phyloP scores from a whole-genome alignment of 768 basidiomycete genomes.

The Mycena crocata region DNA sequence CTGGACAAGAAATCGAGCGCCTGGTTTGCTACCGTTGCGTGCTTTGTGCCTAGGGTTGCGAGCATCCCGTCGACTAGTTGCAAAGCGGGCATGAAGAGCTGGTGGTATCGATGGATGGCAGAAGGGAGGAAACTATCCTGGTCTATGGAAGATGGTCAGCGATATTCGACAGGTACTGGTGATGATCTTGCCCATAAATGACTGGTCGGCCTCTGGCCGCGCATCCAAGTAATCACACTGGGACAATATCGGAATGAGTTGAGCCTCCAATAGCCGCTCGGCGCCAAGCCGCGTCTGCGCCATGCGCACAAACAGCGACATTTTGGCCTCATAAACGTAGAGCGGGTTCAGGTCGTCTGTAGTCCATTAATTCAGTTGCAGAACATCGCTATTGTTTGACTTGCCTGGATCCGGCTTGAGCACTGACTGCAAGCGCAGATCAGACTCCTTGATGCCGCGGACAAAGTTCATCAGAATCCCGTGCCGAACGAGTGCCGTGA shows the following conservation, averaged over 20 bases:
- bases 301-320: constrained; percentile 89
- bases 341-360: constrained; percentile 89
- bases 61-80: constrained; percentile 85
- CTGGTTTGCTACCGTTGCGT: constrained; percentile 78
- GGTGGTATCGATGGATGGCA: constrained; percentile 90
- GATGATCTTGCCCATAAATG: constrained; percentile 74
- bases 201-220: constrained; percentile 84
- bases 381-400: not conserved
- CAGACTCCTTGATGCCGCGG: constrained; percentile 85
- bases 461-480: constrained; percentile 89
- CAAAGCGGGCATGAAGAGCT: constrained; percentile 86
- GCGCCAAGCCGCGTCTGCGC: constrained; percentile 87
- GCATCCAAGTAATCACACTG: constrained; percentile 91
- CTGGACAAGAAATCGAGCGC: constrained; percentile 83
- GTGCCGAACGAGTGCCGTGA: constrained; percentile 70
- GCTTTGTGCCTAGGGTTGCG: constrained; percentile 78
- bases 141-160: constrained; percentile 58
- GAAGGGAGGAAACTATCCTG: constrained; percentile 89
- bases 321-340: constrained; percentile 95
- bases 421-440: constrained; percentile 76
- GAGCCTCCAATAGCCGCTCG: constrained; percentile 84
- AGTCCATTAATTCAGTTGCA: constrained; percentile 3
- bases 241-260: constrained; percentile 77
- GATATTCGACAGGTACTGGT: not conserved
- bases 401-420: constrained; percentile 92